Evolutionary conservation across 129 eudicot genomes (phyloP), one percentile per base, ranked within the genome.

Genomic region (Flaveria robusta): DNA sequence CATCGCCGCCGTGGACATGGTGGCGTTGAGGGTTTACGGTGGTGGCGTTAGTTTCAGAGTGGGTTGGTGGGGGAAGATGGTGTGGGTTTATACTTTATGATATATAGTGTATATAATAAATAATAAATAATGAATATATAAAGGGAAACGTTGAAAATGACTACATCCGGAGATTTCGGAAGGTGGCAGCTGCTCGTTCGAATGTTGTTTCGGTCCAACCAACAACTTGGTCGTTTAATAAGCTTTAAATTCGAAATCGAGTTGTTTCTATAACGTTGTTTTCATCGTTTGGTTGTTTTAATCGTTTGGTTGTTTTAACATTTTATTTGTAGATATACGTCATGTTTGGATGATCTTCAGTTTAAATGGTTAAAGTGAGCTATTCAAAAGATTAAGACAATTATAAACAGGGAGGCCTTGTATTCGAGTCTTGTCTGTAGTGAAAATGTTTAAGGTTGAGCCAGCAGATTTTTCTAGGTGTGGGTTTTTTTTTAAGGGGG

Each of bases 1-100:
- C 76, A 77, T 72, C 58, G 79, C 71, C 77, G 86, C 81, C 80
- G 88, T 74, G 34, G 79, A 27, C 79, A 81, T 75, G 77, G 76
- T 59, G 84, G 76, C 59, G 39, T 13, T 46, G 34, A 58, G 70
- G 79, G 70, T 66, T 65, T 77, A 12, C 10, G 1, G 16, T 11
- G 26, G 41, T 46, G 72, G 79, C 86, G 86, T 72, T 78, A 74
- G 27, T 77, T 67, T 68, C 83, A 60, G 79, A 72, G 4, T 42
- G 51, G 64, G 22, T 6, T n/a, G 19, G 23, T 49, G 50, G 15
- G 67, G 54, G 34, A 75, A 39, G 14, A 15, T 67, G 49, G 15
- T 67, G 46, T 43, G 70, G 56, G 0, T 75, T 75, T 47, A 70
- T 47, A 27, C 18, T 49, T 9, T 72, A 41, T n/a, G n/a, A n/a